phyloP scores from a whole-genome alignment of 768 basidiomycete species.

The Rhodocollybia butyracea region DNA sequence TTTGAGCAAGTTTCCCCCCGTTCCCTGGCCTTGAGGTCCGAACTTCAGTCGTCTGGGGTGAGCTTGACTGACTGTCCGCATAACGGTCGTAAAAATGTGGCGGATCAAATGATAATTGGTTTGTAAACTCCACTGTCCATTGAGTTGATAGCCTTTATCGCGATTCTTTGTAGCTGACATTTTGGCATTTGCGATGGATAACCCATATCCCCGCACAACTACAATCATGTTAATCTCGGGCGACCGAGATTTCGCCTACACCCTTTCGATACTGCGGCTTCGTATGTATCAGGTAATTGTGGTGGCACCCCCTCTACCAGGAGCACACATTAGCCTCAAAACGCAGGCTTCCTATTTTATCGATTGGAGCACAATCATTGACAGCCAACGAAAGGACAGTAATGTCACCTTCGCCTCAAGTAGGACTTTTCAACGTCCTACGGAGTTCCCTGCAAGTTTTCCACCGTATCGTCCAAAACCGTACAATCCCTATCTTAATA shows the following conservation, averaged over 20 bases:
- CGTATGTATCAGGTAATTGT: constrained; percentile 52
- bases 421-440: not conserved
- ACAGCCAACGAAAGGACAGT: constrained; percentile 21
- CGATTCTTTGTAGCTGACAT: constrained; percentile 51
- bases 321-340: constrained; percentile 42
- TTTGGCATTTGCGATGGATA: constrained; percentile 61
- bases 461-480: not conserved
- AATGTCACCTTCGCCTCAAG: too few species aligned
- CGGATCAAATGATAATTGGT: constrained; percentile 49
- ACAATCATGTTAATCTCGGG: constrained; percentile 64
- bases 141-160: not conserved
- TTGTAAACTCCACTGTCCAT: not conserved
- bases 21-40: constrained; percentile 35
- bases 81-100: constrained; percentile 35
- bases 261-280: constrained; percentile 51
- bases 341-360: constrained; percentile 51
- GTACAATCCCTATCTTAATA: not conserved
- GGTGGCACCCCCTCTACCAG: constrained; percentile 32
- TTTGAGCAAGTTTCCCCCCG: constrained; percentile 31
- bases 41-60: constrained; percentile 47
- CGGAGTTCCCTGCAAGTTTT: not conserved
- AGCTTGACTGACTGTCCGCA: constrained; percentile 37
- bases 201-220: constrained; percentile 48
- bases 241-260: constrained; percentile 66
- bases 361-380: constrained; percentile 44